phyloP scores from a whole-genome alignment of 2,329 filamentous ascomycete genomes.

The Cladosporium velox region DNA sequence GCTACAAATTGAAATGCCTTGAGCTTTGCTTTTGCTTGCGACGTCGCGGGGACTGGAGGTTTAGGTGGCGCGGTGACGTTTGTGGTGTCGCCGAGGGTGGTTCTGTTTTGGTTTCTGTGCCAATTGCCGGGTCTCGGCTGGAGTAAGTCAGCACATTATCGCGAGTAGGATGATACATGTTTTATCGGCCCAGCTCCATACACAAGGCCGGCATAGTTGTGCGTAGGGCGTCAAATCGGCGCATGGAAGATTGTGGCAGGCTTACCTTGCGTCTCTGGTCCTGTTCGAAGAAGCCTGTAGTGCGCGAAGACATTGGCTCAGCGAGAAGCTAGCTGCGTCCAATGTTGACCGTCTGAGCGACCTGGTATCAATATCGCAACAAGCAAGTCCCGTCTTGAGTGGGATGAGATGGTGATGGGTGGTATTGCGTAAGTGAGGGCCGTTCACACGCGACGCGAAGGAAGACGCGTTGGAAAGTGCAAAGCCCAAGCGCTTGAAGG shows the following conservation, averaged over 20 bases:
- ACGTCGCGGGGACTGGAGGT: slow-evolving; percentile 52
- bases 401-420: background rate
- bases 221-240: background rate
- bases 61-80: slow-evolving; percentile 36
- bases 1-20: slow-evolving; percentile 57
- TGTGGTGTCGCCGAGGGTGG: slow-evolving; percentile 28
- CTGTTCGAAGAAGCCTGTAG: slow-evolving; percentile 56
- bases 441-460: slow-evolving; percentile 12
- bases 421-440: background rate
- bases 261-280: slow-evolving; percentile 45
- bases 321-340: background rate
- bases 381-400: slow-evolving; percentile 2
- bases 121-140: slow-evolving; percentile 32
- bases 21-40: slow-evolving; percentile 56
- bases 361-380: slow-evolving; percentile 4
- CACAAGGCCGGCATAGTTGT: background rate
- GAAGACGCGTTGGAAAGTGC: slow-evolving; percentile 5
- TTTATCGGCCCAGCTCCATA: background rate
- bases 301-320: slow-evolving; percentile 47
- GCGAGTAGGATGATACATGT: background rate
- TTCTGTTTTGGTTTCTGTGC: slow-evolving; percentile 25
- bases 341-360: background rate
- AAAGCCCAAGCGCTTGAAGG: background rate
- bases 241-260: background rate
- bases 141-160: slow-evolving; percentile 2